These are phyloP conservation scores for Solanum pinnatisectum DNA, from an alignment of 257 asterid species.

Conservation along the genomic window DNA sequence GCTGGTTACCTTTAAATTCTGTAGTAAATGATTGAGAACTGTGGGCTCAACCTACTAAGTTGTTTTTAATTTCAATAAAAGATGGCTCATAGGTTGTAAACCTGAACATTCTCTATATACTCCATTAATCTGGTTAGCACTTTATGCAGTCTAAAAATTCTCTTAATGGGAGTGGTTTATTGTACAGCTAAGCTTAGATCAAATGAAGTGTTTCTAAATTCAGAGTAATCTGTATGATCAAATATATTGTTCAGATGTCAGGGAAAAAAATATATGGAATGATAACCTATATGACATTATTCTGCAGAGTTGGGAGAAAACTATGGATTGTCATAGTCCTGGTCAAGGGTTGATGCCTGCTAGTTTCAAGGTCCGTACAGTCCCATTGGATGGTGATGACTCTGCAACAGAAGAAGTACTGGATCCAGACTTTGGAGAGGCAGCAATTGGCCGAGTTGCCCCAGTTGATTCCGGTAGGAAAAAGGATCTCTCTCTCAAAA, in stretches of 20 bases:
- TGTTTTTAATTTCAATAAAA: neutral
- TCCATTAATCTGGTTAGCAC: neutral
- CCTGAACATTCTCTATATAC: neutral
- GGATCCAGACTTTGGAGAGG: conserved; percentile 82
- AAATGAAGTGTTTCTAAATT: neutral
- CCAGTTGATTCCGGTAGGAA: conserved; percentile 67
- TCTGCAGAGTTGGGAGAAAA: conserved; percentile 75
- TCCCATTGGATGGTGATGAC: conserved; percentile 53
- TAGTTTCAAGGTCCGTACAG: conserved; percentile 67
- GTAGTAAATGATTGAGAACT: neutral
- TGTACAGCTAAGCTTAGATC: neutral
- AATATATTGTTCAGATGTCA: neutral
- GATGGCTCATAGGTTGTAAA: neutral
- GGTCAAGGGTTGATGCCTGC: conserved; percentile 87
- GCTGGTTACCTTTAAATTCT: neutral
- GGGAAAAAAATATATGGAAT: neutral
- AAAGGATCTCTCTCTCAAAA: neutral
- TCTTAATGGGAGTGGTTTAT: neutral
- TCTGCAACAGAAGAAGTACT: conserved; percentile 56
- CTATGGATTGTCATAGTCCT: conserved; percentile 79
- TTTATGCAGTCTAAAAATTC: neutral
- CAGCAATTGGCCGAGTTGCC: conserved; percentile 80
- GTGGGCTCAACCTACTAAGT: neutral
- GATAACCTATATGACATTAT: neutral
- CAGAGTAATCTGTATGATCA: neutral